Evolutionary conservation across 352 stramenopile genomes (phyloP), one percentile per base, ranked within the genome.

Genomic region (Globisporangium echinulatum): DNA sequence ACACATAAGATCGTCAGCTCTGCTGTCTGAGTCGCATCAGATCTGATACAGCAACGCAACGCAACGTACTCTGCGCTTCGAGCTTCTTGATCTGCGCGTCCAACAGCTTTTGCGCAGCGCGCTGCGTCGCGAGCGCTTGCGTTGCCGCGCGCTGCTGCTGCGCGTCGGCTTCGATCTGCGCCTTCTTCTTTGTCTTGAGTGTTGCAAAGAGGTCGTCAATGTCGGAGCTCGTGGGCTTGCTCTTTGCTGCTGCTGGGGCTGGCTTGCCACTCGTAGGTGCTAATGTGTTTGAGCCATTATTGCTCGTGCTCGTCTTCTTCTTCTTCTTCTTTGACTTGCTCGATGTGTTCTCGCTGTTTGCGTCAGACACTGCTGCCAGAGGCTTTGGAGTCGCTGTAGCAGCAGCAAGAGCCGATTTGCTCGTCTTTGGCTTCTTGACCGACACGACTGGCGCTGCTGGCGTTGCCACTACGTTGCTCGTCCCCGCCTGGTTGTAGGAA

Each of bases 191-290:
- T 7, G 71, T 75, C 67, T 93, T 92, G 8, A 94, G 58, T 1
- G 71, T 78, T 49, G 74, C 64, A 54, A 94, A 94, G 49, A 94
- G 63, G 46, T 92, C 82, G 69, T 94, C 85, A 38, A 94, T 90
- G 14, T 90, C 79, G 5, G 58, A 64, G 13, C 58, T 77, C 33
- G 46, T 60, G 13, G 68, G 67, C 36, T 61, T 53, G 47, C 17
- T 43, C 10, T 51, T 59, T 40, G 17, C 38, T 46, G n/a, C 9
- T 48, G 58, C 17, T 36, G 48, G 3, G 40, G 49, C 14, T 50
- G 15, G 43, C 40, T 47, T 33, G 25, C 25, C 25, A 33, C 25
- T 14, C 37, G 53, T 68, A 15, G 25, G 10, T 15, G 49, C 49
- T n/a, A 10, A 33, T 7, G 37, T 3, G 10, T 38, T 33, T 9